phyloP scores from a whole-genome alignment of 306 rosid species.

The Gillenia trifoliata region DNA sequence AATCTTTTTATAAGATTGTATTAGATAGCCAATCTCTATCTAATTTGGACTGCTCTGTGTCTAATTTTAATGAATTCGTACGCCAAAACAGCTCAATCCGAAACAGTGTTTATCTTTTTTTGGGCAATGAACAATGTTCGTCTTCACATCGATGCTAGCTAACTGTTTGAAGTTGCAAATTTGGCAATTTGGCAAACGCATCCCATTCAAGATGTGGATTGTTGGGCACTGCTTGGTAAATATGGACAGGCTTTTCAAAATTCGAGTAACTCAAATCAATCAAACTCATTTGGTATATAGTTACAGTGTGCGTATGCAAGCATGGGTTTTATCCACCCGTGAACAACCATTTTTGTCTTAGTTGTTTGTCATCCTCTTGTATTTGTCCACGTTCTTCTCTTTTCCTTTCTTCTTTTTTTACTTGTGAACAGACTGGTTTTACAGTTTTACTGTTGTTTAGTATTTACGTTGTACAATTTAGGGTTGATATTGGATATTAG shows the following conservation, averaged over 20 bases:
- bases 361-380: not conserved
- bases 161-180: not conserved
- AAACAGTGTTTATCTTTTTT: too few relatives aligned
- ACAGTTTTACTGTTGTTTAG: not conserved
- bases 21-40: too few relatives aligned
- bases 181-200: not conserved
- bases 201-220: not conserved
- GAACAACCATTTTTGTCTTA: constrained; percentile 18
- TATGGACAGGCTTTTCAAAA: not conserved
- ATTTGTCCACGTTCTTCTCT: not conserved
- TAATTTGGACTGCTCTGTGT: too few relatives aligned
- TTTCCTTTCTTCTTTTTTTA: not conserved
- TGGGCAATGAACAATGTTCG: too few relatives aligned
- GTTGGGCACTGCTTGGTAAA: not conserved
- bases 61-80: too few relatives aligned
- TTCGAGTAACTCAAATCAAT: not conserved
- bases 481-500: too few relatives aligned
- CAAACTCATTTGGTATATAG: not conserved
- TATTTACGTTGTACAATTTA: too few relatives aligned
- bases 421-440: not conserved
- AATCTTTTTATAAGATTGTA: too few relatives aligned
- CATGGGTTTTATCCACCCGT: not conserved
- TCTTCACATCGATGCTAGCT: too few relatives aligned
- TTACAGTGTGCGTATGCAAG: not conserved
- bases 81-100: too few relatives aligned